Evolutionary conservation across 2,329 filamentous ascomycete species (phyloP), one percentile per base, ranked within the genome.

Genomic region (Penicillium glabrum): DNA sequence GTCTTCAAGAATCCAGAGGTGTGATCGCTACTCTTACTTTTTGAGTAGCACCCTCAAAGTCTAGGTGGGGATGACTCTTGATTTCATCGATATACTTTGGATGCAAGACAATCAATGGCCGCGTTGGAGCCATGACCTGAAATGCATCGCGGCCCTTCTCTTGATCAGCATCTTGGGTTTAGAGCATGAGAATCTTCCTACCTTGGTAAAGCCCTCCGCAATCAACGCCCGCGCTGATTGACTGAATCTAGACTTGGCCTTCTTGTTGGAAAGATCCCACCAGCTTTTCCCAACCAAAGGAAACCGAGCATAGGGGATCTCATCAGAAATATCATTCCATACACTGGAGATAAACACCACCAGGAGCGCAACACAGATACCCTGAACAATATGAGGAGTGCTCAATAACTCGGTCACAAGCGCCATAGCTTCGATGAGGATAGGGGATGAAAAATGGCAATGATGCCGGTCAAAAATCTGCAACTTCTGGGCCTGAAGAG

Each of bases 261-360:
- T 68, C 35, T 60, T 65, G 53, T 72, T 72, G 23, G 65, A 64
- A n/a, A 69, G n/a, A n/a, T 68, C 63, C 69, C 67, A 69, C 53
- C 61, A 56, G 27, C 57, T 58, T 46, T 62, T 71, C 16, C 70
- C 70, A 2, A 72, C 60, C 14, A 72, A 33, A 7, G 69, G 70
- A 19, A 72, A 58, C 14, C 64, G 60, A 23, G 56, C 43, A 49
- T 70, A 62, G 1, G 69, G 70, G 24, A 71, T 60, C 37, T 67
- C 69, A 50, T 70, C 63, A 13, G 60, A 53, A 14, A 72, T 33
- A 37, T 69, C 69, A 8, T 53, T 51, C 59, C 64, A 72, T 31
- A 67, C 60, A 29, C 57, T 63, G 3, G 64, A 65, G 21, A 67
- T 33, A 6, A 71, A 54, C 2, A 66, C 27, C 3, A 61, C 45